phyloP scores from a whole-genome alignment of 257 asterid genomes.

The Mentha longifolia region DNA sequence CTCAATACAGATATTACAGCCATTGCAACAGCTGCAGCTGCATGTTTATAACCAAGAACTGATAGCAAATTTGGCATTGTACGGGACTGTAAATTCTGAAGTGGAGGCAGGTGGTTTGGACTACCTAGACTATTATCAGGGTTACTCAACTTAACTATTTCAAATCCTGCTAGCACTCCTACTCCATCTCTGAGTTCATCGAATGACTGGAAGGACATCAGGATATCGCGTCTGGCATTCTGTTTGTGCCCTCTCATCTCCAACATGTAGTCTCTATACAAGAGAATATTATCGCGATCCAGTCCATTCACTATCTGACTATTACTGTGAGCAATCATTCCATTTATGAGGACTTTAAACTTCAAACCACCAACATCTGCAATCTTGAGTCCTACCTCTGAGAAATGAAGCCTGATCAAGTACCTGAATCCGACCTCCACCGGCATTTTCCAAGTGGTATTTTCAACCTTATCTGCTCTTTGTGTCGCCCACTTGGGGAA shows the following conservation, averaged over 20 bases:
- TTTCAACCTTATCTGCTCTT: neutral
- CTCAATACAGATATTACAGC: conserved; percentile 32
- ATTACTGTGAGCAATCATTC: conserved; percentile 37
- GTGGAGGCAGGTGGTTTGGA: conserved; percentile 34
- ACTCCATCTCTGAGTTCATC: conserved; percentile 29
- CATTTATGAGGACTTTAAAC: conserved; percentile 45
- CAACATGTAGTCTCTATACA: conserved; percentile 45
- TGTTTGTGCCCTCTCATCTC: conserved; percentile 48
- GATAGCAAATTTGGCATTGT: neutral
- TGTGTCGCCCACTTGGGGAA: conserved; percentile 41
- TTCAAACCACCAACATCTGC: neutral
- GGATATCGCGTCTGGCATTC: conserved; percentile 45
- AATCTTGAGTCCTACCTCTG: conserved; percentile 43
- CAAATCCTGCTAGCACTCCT: conserved; percentile 50
- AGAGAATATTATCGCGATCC: conserved; percentile 27
- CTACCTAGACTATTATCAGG: conserved; percentile 59
- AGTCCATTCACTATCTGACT: conserved; percentile 39
- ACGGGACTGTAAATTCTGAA: neutral
- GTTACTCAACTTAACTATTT: conserved; percentile 64
- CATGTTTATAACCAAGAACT: conserved; percentile 36
- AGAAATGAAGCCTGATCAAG: conserved; percentile 62
- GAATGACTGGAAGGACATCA: conserved; percentile 41
- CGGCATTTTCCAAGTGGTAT: conserved; percentile 43
- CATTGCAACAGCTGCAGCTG: conserved; percentile 35
- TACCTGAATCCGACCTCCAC: too few species aligned